phyloP scores from a whole-genome alignment of 1,139 yeast genomes.

The Saccharomyces hybrid region DNA sequence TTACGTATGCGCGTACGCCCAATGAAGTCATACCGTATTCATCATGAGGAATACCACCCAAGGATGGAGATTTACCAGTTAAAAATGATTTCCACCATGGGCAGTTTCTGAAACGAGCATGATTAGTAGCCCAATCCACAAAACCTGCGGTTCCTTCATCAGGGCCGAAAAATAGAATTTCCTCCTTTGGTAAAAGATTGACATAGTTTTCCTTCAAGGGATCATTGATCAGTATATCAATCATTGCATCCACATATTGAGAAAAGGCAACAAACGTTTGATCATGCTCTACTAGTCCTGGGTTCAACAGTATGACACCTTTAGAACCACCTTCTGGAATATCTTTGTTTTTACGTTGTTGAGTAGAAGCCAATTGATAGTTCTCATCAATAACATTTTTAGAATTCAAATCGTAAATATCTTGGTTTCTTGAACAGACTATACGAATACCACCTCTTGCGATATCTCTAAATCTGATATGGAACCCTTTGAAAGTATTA shows the following conservation, averaged over 20 bases:
- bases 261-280: conserved; percentile 81
- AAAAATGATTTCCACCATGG: conserved; percentile 99
- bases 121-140: conserved; percentile 97
- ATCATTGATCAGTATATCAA: conserved; percentile 73
- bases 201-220: conserved; percentile 81
- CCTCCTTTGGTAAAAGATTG: conserved; percentile 75
- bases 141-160: conserved; percentile 96
- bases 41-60: conserved; percentile 98
- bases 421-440: conserved; percentile 78
- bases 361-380: conserved; percentile 91
- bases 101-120: conserved; percentile 88
- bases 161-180: conserved; percentile 93
- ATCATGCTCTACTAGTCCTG: conserved; percentile 65
- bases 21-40: conserved; percentile 96
- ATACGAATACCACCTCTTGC: conserved; percentile 98
- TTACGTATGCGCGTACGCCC: conserved; percentile 87
- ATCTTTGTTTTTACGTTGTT: conserved; percentile 94
- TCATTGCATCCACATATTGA: conserved; percentile 84
- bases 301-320: conserved; percentile 86
- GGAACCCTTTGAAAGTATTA: conserved; percentile 95
- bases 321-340: conserved; percentile 99
- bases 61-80: conserved; percentile 85
- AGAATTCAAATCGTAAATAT: conserved; percentile 78
- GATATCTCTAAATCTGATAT: conserved; percentile 91
- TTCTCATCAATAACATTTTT: conserved; percentile 92